Conservation (phyloP, 1,284 basidiomycete genomes). For the Microbotryum lychnidis-dioicae region DNA sequence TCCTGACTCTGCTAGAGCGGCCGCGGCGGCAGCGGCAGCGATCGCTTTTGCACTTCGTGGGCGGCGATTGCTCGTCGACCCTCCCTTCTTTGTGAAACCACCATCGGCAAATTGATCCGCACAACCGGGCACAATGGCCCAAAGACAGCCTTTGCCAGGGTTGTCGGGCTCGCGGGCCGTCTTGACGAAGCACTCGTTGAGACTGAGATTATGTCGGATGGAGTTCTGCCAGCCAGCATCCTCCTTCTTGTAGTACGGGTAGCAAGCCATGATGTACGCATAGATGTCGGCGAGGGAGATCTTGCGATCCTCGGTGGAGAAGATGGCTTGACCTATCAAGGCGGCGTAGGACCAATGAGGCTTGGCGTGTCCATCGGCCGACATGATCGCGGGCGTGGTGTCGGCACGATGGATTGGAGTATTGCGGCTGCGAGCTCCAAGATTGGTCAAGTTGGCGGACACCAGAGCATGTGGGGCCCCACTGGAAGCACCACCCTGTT, state of each 20-base stretch:
- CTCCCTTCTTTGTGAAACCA: conserved; percentile 35
- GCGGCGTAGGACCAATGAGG: conserved; percentile 86
- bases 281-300: conserved; percentile 93
- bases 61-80: conserved; percentile 4
- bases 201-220: conserved; percentile 81
- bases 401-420: conserved; percentile 1
- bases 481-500: not conserved
- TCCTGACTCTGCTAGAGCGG: not conserved
- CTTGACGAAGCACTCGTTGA: conserved; percentile 52
- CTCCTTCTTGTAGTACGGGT: conserved; percentile 82
- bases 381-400: not conserved
- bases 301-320: conserved; percentile 71
- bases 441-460: not conserved
- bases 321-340: conserved; percentile 87
- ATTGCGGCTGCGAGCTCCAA: not conserved
- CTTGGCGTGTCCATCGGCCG: conserved; percentile 46
- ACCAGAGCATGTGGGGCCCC: not conserved
- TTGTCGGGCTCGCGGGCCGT: conserved; percentile 35
- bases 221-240: conserved; percentile 86
- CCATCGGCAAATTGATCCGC: conserved; percentile 38
- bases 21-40: not conserved
- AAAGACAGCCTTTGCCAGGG: conserved; percentile 44
- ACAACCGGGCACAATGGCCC: conserved; percentile 39
- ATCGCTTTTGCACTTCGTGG: conserved; percentile 1
- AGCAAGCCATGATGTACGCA: conserved; percentile 85